Percentiles rank a stretch among this genome's conserved stretches.
These are phyloP conservation scores for Pilobolus umbonatus DNA, from an alignment of 192 early-diverging fungal species.

Conservation along the genomic window DNA sequence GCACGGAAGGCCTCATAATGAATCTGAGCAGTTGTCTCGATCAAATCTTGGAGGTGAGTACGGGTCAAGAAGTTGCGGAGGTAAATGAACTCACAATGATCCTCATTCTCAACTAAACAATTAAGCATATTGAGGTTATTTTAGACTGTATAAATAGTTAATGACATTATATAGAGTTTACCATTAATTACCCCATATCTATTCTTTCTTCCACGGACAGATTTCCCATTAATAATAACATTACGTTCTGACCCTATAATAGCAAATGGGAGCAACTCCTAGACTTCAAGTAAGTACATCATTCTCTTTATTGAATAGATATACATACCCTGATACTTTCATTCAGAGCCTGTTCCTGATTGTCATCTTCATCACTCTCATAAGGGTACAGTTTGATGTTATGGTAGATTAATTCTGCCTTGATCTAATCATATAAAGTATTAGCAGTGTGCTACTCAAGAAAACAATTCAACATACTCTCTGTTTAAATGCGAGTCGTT, in stretches of 20 bases:
- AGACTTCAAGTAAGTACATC: neutral
- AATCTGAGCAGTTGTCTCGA: slow-evolving; percentile 89
- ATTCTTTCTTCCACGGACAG: slow-evolving; percentile 85
- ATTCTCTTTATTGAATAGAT: neutral
- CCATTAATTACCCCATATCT: slow-evolving; percentile 90
- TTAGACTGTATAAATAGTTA: slow-evolving; percentile 2
- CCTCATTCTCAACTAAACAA: slow-evolving; percentile 80
- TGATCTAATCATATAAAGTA: slow-evolving; percentile 47
- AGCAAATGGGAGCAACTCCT: slow-evolving; percentile 90
- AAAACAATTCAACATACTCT: slow-evolving; percentile 41
- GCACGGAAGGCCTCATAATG: slow-evolving; percentile 97
- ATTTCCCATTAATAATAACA: slow-evolving; percentile 81
- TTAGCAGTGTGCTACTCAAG: neutral
- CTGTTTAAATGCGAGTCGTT: slow-evolving; percentile 75
- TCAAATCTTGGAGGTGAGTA: slow-evolving; percentile 96
- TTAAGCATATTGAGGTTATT: neutral
- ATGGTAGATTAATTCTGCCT: slow-evolving; percentile 88
- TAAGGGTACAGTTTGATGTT: slow-evolving; percentile 89
- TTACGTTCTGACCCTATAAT: slow-evolving; percentile 92
- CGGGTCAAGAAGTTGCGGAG: slow-evolving; percentile 86
- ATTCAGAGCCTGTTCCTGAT: slow-evolving; percentile 68
- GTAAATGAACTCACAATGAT: slow-evolving; percentile 94
- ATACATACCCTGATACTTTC: slow-evolving; percentile 42
- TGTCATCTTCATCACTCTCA: slow-evolving; percentile 78
- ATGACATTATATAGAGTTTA: slow-evolving; percentile 18